Percentiles rank a stretch among this genome's conserved stretches.
These are phyloP conservation scores for Saturnispora besseyi DNA, from an alignment of 805 yeast genomes.

Conservation along the genomic window DNA sequence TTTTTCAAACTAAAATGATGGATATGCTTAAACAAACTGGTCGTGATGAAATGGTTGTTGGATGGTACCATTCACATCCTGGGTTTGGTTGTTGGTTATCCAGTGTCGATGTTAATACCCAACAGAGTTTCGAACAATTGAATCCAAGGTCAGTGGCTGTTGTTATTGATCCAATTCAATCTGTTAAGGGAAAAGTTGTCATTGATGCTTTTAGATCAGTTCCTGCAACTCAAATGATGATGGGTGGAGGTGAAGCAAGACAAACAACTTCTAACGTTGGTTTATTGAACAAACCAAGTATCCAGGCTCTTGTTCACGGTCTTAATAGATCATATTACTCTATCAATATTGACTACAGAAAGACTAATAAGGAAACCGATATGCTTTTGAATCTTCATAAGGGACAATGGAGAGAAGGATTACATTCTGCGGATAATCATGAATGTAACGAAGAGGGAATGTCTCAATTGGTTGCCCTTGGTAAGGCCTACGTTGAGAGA, in stretches of 20 bases:
- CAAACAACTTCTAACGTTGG: constrained; percentile 96
- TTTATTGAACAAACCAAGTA: constrained; percentile 88
- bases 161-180: constrained; percentile 96
- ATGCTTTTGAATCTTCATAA: constrained; percentile 93
- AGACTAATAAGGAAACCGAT: constrained; percentile 83
- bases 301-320: constrained; percentile 95
- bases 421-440: constrained; percentile 70
- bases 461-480: constrained; percentile 76
- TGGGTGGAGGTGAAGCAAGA: constrained; percentile 97
- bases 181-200: constrained; percentile 97
- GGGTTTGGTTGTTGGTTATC: constrained; percentile 99
- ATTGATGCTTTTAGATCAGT: constrained; percentile 97
- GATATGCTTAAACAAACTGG: constrained; percentile 99
- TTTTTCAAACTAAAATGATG: constrained; percentile 98
- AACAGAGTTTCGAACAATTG: constrained; percentile 93
- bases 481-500: constrained; percentile 80
- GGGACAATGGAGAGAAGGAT: constrained; percentile 91
- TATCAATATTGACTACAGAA: constrained; percentile 86
- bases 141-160: constrained; percentile 96
- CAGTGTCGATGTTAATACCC: constrained; percentile 94
- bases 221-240: constrained; percentile 77
- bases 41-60: constrained; percentile 98
- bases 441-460: constrained; percentile 73
- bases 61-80: constrained; percentile 99
- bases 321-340: constrained; percentile 95